These are phyloP conservation scores for Termitomyces sp. DNA, from an alignment of 768 basidiomycete genomes.

Conservation along the genomic window DNA sequence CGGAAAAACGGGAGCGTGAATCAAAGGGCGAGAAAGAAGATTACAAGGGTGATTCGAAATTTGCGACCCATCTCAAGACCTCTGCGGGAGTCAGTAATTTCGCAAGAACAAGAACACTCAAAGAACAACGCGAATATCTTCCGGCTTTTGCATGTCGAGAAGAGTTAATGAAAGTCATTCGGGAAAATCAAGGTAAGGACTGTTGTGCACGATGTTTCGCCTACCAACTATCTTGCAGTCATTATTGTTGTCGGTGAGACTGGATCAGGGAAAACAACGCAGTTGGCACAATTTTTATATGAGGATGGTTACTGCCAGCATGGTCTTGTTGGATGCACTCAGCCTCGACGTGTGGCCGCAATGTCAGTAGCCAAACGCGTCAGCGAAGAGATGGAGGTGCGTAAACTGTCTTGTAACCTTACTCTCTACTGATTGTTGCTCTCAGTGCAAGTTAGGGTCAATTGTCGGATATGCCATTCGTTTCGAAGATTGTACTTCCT, in stretches of 20 bases:
- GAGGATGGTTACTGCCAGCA: constrained; percentile 93
- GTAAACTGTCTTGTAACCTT: constrained; percentile 18
- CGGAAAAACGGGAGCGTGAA: constrained; percentile 45
- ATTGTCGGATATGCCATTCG: constrained; percentile 97
- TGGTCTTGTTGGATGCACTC: constrained; percentile 95
- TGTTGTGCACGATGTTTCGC: neutral
- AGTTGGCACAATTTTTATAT: constrained; percentile 91
- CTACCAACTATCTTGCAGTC: constrained; percentile 46
- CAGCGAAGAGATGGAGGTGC: constrained; percentile 97
- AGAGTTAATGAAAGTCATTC: constrained; percentile 80
- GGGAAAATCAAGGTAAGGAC: constrained; percentile 88
- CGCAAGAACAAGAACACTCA: constrained; percentile 77
- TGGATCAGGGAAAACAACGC: constrained; percentile 99
- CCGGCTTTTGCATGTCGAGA: constrained; percentile 98
- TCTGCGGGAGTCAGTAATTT: constrained; percentile 79
- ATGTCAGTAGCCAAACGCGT: constrained; percentile 99
- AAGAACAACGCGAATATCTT: constrained; percentile 94
- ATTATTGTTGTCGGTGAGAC: constrained; percentile 98
- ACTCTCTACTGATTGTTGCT: neutral
- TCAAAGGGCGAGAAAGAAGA: constrained; percentile 59
- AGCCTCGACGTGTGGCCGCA: constrained; percentile 97
- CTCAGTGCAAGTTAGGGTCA: constrained; percentile 81
- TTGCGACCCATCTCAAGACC: constrained; percentile 89
- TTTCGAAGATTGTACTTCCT: constrained; percentile 95
- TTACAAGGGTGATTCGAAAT: constrained; percentile 95